These are phyloP conservation scores for Trypanosoma boissoni DNA, from an alignment of 208 protist genomes.

Conservation along the genomic window DNA sequence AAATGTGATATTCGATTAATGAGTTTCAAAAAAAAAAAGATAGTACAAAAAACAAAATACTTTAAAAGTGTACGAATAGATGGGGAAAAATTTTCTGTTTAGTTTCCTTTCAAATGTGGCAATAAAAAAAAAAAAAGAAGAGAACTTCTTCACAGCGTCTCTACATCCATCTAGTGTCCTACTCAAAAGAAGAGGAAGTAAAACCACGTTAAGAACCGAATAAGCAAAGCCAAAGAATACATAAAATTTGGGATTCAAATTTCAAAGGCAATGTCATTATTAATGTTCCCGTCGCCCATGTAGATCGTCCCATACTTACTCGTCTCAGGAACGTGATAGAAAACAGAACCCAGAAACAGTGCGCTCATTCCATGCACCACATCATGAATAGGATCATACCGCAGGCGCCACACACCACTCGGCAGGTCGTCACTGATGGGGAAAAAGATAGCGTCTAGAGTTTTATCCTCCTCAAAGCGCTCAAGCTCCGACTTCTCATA, in stretches of 20 bases:
- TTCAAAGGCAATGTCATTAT: constrained; percentile 76
- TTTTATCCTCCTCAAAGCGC: constrained; percentile 48
- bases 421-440: constrained; percentile 75
- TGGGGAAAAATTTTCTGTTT: constrained; percentile 20
- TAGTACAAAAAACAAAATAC: too few relatives aligned
- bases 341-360: constrained; percentile 66
- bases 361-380: constrained; percentile 66
- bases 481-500: constrained; percentile 57
- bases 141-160: too few relatives aligned
- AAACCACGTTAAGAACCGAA: neutral
- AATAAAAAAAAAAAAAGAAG: too few relatives aligned
- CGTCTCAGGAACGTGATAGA: constrained; percentile 85
- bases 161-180: neutral
- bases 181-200: neutral
- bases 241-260: constrained; percentile 28
- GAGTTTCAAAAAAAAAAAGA: too few relatives aligned
- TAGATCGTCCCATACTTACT: constrained; percentile 70
- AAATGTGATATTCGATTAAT: too few relatives aligned
- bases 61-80: too few relatives aligned
- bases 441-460: constrained; percentile 70
- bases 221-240: neutral
- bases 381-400: constrained; percentile 65
- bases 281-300: constrained; percentile 86
- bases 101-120: constrained; percentile 1
- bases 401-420: constrained; percentile 62